Conservation (phyloP, 345 rosid species). For the Barbarea vulgaris region DNA sequence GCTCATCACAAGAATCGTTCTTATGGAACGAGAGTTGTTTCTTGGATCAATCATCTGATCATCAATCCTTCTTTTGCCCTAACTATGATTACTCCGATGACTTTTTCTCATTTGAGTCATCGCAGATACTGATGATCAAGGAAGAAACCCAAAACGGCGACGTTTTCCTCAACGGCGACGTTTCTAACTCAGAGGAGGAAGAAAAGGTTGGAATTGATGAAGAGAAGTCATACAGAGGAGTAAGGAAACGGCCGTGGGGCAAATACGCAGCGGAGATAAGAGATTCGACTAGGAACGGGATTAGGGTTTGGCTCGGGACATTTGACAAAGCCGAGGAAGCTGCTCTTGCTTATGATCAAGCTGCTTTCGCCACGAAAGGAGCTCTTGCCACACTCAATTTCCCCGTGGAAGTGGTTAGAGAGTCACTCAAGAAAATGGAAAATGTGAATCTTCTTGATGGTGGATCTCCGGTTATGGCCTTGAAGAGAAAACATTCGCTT, state of each 20-base stretch:
- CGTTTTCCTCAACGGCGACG: constrained; percentile 24
- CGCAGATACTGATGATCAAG: constrained; percentile 43
- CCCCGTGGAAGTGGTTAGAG: constrained; percentile 53
- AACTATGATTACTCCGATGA: constrained; percentile 49
- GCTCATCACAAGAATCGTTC: constrained; percentile 48
- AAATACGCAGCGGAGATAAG: constrained; percentile 79
- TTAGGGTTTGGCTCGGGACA: constrained; percentile 79
- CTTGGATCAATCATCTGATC: constrained; percentile 30
- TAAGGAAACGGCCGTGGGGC: constrained; percentile 78
- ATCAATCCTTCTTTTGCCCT: constrained; percentile 44
- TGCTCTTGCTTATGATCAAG: constrained; percentile 79
- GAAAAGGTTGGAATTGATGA: constrained; percentile 45
- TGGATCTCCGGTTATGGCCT: constrained; percentile 67
- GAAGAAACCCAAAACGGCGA: constrained; percentile 33
- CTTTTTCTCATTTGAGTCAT: constrained; percentile 41
- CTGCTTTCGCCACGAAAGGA: constrained; percentile 65
- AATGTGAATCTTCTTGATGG: constrained; percentile 51
- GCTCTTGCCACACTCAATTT: constrained; percentile 63
- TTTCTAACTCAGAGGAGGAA: constrained; percentile 38
- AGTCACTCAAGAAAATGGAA: constrained; percentile 59
- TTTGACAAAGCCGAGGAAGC: constrained; percentile 75
- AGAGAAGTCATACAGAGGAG: constrained; percentile 61
- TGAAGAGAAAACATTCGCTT: constrained; percentile 58
- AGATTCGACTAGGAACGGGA: constrained; percentile 63
- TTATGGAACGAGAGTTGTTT: constrained; percentile 48